Conservation (phyloP, 345 rosid species). For the Nasturtium officinale region DNA sequence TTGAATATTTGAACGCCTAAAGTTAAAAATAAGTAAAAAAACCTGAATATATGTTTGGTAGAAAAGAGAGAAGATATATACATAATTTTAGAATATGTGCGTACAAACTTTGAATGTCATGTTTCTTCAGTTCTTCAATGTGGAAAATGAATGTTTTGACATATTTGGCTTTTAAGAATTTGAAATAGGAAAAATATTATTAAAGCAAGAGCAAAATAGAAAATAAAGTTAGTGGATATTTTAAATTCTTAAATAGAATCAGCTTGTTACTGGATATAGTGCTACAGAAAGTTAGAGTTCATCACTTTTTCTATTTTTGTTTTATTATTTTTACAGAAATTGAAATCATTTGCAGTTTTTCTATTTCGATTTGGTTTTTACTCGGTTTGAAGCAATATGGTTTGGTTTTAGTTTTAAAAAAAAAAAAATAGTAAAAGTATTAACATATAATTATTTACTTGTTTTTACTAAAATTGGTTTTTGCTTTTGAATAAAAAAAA, state of each 20-base stretch:
- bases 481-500: no score
- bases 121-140: not conserved
- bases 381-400: not conserved
- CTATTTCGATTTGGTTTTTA: not conserved
- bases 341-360: not conserved
- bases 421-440: no score
- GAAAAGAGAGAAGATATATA: not conserved
- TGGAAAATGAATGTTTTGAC: not conserved
- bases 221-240: no score
- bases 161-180: not conserved
- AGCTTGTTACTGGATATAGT: no score
- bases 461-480: not conserved
- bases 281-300: not conserved
- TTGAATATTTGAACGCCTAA: not conserved
- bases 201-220: no score
- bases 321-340: not conserved
- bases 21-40: not conserved
- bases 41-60: not conserved
- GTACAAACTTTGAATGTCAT: not conserved
- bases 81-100: not conserved
- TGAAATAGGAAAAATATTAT: not conserved
- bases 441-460: not conserved
- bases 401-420: not conserved
- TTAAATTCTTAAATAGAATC: not conserved
- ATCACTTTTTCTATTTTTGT: not conserved